Base-by-base conservation (phyloP, 345 rosid species). In the Isatis tinctoria region DNA sequence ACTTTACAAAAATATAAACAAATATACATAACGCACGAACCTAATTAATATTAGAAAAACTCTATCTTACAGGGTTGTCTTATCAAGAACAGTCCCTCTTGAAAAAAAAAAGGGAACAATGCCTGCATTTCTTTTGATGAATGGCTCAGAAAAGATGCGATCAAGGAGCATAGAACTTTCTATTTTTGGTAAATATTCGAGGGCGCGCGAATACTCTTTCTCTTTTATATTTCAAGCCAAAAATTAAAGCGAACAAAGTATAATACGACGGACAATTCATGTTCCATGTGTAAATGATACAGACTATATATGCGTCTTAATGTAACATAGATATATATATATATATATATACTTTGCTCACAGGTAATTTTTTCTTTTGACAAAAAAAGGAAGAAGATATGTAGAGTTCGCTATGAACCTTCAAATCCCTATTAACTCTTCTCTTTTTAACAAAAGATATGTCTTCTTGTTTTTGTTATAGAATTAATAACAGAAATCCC, bases 111-210 rank as follows among this genome's bases (percentile, higher is more conserved):
- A 56, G 14, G 8, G 37, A 56, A 62, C 36, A 40, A 60, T 54
- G 37, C 18, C n/a, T 70, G 16, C 64, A 47, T 76, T 57, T 64
- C 71, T 63, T 65, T 54, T 24, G 60, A 56, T 58, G 72, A 64
- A 57, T 64, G 80, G 75, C 75, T 47, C 70, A 27, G 43, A 76
- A 64, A 70, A 70, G 37, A 76, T 76, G 60, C 71, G 17, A 27
- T 54, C 37, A 13, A 53, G 53, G 66, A 57, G 53, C 64, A 70
- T 10, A 70, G 67, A 70, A 65, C 44, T 37, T 64, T 70, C 76
- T 54, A 11, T 47, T 37, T 76, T 47, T 57, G 75, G 80, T 35
- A 64, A 45, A 62, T 47, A 76, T 64, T 70, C 67, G 44, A 17
- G 59, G 58, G 22, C 24, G 1, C 24, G 1, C 26, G 40, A 32